Evolutionary conservation across 2,329 filamentous ascomycete species (phyloP).

Genomic region (Sordariomycetes sp.): DNA sequence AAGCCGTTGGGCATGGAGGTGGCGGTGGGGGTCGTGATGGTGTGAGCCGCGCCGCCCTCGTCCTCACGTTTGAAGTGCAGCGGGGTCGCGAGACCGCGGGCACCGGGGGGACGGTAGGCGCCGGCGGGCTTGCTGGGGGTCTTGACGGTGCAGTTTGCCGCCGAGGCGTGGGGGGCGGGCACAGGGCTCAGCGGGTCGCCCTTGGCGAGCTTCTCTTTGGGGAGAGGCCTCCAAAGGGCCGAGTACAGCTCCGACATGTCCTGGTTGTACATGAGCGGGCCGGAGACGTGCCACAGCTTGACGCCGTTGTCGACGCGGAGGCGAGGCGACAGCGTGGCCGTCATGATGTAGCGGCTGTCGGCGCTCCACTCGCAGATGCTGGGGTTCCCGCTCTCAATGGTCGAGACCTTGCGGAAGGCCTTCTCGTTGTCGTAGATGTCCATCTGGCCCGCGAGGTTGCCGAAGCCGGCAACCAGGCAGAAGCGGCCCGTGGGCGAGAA

Average conservation of each 20-base stretch:
- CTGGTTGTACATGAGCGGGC: constrained; percentile 84
- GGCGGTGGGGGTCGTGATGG: constrained; percentile 36
- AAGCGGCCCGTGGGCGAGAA: constrained; percentile 93
- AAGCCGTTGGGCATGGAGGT: constrained; percentile 77
- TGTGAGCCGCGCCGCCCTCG: constrained; percentile 81
- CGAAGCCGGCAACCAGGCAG: constrained; percentile 88
- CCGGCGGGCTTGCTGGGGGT: constrained; percentile 95
- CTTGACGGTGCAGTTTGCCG: constrained; percentile 72
- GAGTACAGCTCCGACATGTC: constrained; percentile 93
- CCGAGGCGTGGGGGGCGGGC: constrained; percentile 71
- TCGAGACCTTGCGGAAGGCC: constrained; percentile 83
- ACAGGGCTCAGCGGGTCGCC: constrained; percentile 62
- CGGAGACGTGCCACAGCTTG: constrained; percentile 86
- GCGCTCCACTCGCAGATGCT: constrained; percentile 97
- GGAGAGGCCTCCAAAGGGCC: constrained; percentile 73
- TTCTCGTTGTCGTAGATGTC: constrained; percentile 89
- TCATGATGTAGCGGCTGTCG: constrained; percentile 89
- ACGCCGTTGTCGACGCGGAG: constrained; percentile 94
- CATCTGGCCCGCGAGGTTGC: constrained; percentile 93
- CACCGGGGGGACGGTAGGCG: constrained; percentile 88
- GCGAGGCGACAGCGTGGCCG: constrained; percentile 91
- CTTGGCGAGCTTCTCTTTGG: constrained; percentile 40
- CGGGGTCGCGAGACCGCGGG: constrained; percentile 76
- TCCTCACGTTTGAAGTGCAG: constrained; percentile 96
- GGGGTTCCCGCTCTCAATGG: constrained; percentile 89